These are phyloP conservation scores for Tetrapisispora nanseiensis DNA, from an alignment of 805 yeast genomes.

Conservation along the genomic window DNA sequence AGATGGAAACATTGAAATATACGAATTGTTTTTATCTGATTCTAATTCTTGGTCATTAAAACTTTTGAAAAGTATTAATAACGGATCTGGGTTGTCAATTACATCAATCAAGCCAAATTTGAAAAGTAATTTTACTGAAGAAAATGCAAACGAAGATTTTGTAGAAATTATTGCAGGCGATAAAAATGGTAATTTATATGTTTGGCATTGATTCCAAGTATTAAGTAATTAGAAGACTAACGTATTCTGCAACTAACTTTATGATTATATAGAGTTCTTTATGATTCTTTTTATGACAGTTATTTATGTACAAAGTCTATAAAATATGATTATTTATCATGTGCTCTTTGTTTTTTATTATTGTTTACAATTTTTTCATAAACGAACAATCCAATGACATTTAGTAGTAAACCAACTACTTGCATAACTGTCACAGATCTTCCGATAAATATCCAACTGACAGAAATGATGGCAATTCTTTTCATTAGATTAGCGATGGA, in stretches of 20 bases:
- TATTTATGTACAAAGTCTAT: neutral
- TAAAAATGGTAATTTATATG: conserved; percentile 40
- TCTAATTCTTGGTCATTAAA: conserved; percentile 18
- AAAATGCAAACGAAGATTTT: conserved; percentile 4
- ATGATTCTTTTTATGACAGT: too few species aligned
- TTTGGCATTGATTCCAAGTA: conserved; percentile 27
- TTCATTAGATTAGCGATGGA: conserved; percentile 83
- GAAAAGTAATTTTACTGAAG: conserved; percentile 1
- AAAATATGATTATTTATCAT: neutral
- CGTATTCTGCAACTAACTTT: too few species aligned
- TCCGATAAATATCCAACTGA: conserved; percentile 60
- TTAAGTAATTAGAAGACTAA: too few species aligned
- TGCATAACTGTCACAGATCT: conserved; percentile 39
- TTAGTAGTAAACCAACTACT: conserved; percentile 39
- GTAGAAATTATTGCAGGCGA: conserved; percentile 37
- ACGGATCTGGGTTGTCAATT: conserved; percentile 11
- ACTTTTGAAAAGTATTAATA: conserved; percentile 17
- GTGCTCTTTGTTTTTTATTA: neutral
- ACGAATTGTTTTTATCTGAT: conserved; percentile 22
- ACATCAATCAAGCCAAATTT: conserved; percentile 10
- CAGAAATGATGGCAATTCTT: conserved; percentile 72
- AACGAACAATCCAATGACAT: conserved; percentile 47
- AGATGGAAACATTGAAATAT: conserved; percentile 24
- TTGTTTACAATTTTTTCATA: conserved; percentile 39
- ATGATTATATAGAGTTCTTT: too few species aligned